Percentiles rank a stretch among this genome's conserved stretches.
These are phyloP conservation scores for Chalaropsis thielavioides DNA, from an alignment of 2,329 filamentous ascomycete species.

Conservation along the genomic window DNA sequence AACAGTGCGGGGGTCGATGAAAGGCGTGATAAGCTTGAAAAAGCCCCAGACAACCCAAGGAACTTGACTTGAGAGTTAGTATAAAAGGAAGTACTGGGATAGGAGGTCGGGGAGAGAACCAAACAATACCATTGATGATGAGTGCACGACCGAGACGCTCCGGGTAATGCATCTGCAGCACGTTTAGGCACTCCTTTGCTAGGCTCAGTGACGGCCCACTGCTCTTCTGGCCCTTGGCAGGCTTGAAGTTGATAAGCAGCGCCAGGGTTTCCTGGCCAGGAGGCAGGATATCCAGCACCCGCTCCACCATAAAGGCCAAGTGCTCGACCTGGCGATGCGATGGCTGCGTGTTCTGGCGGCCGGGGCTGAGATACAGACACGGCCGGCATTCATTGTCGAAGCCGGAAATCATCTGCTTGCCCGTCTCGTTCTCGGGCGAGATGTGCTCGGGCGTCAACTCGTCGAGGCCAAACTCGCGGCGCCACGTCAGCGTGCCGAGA, in stretches of 20 bases:
- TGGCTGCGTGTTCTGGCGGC: slow-evolving; percentile 80
- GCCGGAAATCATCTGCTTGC: slow-evolving; percentile 81
- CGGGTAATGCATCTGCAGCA: slow-evolving; percentile 90
- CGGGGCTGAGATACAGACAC: slow-evolving; percentile 80
- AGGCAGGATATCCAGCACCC: slow-evolving; percentile 74
- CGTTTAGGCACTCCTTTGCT: slow-evolving; percentile 71
- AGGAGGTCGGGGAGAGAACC: neutral
- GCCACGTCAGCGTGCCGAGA: slow-evolving; percentile 69
- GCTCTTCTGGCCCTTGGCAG: slow-evolving; percentile 59
- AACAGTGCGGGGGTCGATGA: slow-evolving; percentile 87
- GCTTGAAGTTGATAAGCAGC: slow-evolving; percentile 83
- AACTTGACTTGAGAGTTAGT: slow-evolving; percentile 35
- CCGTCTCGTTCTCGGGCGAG: slow-evolving; percentile 85
- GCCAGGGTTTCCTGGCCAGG: slow-evolving; percentile 75
- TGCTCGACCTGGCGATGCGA: slow-evolving; percentile 82
- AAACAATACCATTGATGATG: slow-evolving; percentile 63
- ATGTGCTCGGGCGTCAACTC: slow-evolving; percentile 74
- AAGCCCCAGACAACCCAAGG: slow-evolving; percentile 87
- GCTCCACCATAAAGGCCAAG: slow-evolving; percentile 89
- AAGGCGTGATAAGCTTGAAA: slow-evolving; percentile 90
- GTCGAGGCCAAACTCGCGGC: slow-evolving; percentile 75
- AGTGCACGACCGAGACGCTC: slow-evolving; percentile 79
- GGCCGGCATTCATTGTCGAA: slow-evolving; percentile 77
- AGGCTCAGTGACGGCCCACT: slow-evolving; percentile 57
- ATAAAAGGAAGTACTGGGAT: slow-evolving; percentile 13